phyloP scores from a whole-genome alignment of 2,329 filamentous ascomycete species.

The Pseudogymnoascus sp. region DNA sequence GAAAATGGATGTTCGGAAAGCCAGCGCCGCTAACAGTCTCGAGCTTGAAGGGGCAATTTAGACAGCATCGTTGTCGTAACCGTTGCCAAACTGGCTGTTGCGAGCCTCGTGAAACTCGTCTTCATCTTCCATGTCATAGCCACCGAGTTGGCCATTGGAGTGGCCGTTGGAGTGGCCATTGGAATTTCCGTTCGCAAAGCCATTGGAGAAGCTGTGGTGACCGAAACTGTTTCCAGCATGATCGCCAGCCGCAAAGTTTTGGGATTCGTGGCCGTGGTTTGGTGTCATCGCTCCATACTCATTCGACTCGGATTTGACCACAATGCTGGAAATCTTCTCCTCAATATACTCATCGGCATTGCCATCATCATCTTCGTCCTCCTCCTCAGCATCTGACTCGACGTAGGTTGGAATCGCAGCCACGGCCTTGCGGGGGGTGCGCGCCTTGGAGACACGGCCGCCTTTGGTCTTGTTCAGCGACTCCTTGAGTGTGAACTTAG shows the following conservation, averaged over 20 bases:
- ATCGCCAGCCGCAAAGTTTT: neutral
- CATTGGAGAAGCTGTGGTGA: neutral
- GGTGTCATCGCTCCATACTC: neutral
- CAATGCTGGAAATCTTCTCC: neutral
- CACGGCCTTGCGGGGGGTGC: neutral
- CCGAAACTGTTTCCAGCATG: neutral
- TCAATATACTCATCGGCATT: neutral
- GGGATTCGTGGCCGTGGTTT: neutral
- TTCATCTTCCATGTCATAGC: neutral
- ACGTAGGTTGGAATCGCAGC: slow-evolving; percentile 5
- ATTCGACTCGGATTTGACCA: neutral
- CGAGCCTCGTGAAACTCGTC: neutral
- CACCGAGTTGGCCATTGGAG: neutral
- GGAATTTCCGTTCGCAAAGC: neutral
- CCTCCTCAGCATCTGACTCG: slow-evolving; percentile 4
- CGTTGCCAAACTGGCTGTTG: neutral
- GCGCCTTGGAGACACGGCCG: slow-evolving; percentile 20
- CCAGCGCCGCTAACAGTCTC: neutral
- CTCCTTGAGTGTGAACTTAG: slow-evolving; percentile 19
- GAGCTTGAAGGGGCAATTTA: neutral
- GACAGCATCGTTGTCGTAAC: neutral
- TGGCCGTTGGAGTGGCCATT: neutral
- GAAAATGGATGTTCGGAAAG: neutral
- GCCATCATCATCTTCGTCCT: slow-evolving; percentile 12
- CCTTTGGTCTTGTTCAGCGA: slow-evolving; percentile 19